Evolutionary conservation across 2,329 filamentous ascomycete species (phyloP).

Genomic region (Ascochyta lentis): DNA sequence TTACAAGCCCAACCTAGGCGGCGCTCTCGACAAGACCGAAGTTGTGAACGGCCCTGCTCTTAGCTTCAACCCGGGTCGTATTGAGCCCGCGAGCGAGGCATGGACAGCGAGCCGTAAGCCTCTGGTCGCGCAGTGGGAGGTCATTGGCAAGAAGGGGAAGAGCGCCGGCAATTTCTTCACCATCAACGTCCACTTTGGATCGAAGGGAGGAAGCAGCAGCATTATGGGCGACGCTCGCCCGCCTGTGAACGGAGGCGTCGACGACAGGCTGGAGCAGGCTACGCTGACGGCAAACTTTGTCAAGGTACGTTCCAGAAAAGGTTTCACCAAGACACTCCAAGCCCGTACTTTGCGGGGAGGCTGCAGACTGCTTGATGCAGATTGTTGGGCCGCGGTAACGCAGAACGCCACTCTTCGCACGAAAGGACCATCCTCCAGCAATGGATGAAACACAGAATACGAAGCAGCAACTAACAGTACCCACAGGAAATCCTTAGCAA

Average conservation of each 20-base stretch:
- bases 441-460: background rate
- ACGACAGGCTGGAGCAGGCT: conserved; percentile 63
- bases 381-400: conserved; percentile 13
- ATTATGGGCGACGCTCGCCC: conserved; percentile 71
- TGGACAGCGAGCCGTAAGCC: conserved; percentile 71
- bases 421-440: conserved; percentile 11
- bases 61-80: conserved; percentile 72
- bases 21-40: conserved; percentile 61
- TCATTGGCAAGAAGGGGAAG: conserved; percentile 59
- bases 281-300: conserved; percentile 60
- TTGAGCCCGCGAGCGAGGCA: conserved; percentile 66
- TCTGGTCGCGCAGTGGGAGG: conserved; percentile 69
- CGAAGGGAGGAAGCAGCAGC: conserved; percentile 70
- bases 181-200: conserved; percentile 72
- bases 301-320: conserved; percentile 34
- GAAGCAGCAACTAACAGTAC: conserved; percentile 38
- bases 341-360: conserved; percentile 20
- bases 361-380: conserved; percentile 22
- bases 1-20: conserved; percentile 65
- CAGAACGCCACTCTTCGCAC: conserved; percentile 25
- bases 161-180: conserved; percentile 64
- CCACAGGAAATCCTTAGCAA: conserved; percentile 58
- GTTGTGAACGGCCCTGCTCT: conserved; percentile 66
- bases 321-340: conserved; percentile 5
- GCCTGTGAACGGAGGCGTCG: conserved; percentile 70